Evolutionary conservation across 495 filamentous ascomycete species (phyloP).

Genomic region (Neurospora sp.): DNA sequence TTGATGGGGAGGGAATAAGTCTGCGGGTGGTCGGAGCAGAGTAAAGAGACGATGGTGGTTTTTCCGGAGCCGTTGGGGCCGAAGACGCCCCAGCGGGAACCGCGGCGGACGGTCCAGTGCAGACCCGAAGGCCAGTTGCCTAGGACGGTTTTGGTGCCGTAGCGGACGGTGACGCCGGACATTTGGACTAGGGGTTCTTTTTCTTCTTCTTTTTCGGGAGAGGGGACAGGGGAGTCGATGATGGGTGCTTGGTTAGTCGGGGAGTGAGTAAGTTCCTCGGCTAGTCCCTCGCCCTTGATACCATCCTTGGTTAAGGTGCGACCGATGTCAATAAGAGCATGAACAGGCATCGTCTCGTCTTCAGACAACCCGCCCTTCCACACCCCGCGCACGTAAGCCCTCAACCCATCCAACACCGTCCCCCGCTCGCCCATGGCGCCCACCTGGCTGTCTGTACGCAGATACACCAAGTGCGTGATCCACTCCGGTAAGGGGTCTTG

Average conservation of each 20-base stretch:
- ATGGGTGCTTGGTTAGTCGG: not conserved
- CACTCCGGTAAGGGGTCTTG: slow-evolving; percentile 82
- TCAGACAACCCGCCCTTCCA: slow-evolving; percentile 23
- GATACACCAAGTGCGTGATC: slow-evolving; percentile 70
- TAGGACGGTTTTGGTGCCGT: slow-evolving; percentile 65
- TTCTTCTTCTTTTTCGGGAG: slow-evolving; percentile 2
- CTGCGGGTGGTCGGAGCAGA: slow-evolving; percentile 93
- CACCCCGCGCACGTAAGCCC: slow-evolving; percentile 29
- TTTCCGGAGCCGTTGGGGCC: slow-evolving; percentile 88
- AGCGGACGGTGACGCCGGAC: slow-evolving; percentile 68
- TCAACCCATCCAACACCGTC: slow-evolving; percentile 38
- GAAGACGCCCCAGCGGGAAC: slow-evolving; percentile 84
- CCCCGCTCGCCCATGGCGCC: slow-evolving; percentile 46
- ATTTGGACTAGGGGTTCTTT: slow-evolving; percentile 73
- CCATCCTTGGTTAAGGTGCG: slow-evolving; percentile 35
- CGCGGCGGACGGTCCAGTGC: slow-evolving; percentile 71
- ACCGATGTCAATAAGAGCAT: slow-evolving; percentile 42
- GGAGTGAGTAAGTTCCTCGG: slow-evolving; percentile 7
- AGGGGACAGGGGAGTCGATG: not conserved
- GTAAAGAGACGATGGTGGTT: slow-evolving; percentile 82
- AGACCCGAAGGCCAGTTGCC: slow-evolving; percentile 72
- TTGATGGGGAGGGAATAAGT: slow-evolving; percentile 80
- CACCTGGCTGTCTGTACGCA: slow-evolving; percentile 52
- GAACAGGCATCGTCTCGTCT: slow-evolving; percentile 30
- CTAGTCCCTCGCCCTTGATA: slow-evolving; percentile 26